A percentile compares a stretch with the other conserved stretches of the same genome.
Conservation (phyloP, 164 flowering plant genomes). For the Chimonanthus praecox region DNA sequence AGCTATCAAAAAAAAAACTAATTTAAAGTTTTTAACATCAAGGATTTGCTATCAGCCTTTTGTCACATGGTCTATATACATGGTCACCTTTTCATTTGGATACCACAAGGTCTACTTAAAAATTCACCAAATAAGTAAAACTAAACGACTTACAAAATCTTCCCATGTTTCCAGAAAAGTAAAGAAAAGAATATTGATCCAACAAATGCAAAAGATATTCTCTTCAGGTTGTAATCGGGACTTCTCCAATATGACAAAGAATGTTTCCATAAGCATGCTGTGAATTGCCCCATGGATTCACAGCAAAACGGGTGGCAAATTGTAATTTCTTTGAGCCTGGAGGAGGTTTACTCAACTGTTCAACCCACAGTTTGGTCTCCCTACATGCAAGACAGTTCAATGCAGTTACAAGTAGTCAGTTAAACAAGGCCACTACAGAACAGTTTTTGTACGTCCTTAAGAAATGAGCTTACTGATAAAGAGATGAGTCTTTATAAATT, state of each 20-base stretch:
- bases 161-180: constrained; percentile 53
- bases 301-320: constrained; percentile 39
- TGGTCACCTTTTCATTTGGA: too few relatives aligned
- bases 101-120: too few relatives aligned
- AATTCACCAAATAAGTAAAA: background rate
- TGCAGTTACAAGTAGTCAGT: background rate
- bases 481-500: constrained; percentile 6
- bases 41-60: too few relatives aligned
- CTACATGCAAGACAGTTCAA: constrained; percentile 20
- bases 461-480: constrained; percentile 8
- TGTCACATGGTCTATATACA: too few relatives aligned
- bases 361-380: constrained; percentile 31
- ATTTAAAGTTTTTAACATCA: too few relatives aligned
- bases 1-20: too few relatives aligned
- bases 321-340: constrained; percentile 38
- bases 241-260: constrained; percentile 60
- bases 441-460: background rate
- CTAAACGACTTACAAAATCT: constrained; percentile 32
- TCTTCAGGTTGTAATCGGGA: constrained; percentile 43
- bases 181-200: constrained; percentile 35
- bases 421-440: background rate
- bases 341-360: constrained; percentile 28
- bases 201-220: constrained; percentile 18
- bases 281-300: constrained; percentile 45
- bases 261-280: constrained; percentile 66